Conservation (phyloP, 225 moss, liverwort and hornwort species). For the Thuidium tamariscinum region DNA sequence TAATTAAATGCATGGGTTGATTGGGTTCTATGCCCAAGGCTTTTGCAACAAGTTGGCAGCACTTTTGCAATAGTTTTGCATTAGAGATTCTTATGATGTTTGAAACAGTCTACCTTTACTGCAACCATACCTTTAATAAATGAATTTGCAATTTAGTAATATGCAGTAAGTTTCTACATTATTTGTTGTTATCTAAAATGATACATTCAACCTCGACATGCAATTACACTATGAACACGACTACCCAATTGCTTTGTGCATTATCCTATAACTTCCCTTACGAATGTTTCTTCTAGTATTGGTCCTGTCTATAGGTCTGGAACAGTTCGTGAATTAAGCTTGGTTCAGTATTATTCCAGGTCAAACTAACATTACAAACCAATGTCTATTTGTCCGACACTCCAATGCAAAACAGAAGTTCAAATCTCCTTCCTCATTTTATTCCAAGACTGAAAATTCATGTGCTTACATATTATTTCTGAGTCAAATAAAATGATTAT, state of each 20-base stretch:
- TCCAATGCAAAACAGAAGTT: background rate
- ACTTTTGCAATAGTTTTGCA: background rate
- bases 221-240: background rate
- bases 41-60: background rate
- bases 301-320: too few species aligned
- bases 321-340: background rate
- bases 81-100: background rate
- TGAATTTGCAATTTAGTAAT: too few species aligned
- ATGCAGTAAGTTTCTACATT: background rate
- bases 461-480: background rate
- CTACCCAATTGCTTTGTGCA: background rate
- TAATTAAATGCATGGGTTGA: background rate
- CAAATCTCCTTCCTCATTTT: background rate
- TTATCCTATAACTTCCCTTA: background rate
- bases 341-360: background rate
- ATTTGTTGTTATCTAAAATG: background rate
- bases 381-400: background rate
- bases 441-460: background rate
- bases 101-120: background rate
- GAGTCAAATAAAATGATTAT: conserved; percentile 3
- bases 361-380: background rate
- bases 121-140: too few species aligned
- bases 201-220: background rate
- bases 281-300: background rate
- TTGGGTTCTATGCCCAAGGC: background rate